phyloP scores from a whole-genome alignment of 139 green algal genomes.

The Eudorina sp. region DNA sequence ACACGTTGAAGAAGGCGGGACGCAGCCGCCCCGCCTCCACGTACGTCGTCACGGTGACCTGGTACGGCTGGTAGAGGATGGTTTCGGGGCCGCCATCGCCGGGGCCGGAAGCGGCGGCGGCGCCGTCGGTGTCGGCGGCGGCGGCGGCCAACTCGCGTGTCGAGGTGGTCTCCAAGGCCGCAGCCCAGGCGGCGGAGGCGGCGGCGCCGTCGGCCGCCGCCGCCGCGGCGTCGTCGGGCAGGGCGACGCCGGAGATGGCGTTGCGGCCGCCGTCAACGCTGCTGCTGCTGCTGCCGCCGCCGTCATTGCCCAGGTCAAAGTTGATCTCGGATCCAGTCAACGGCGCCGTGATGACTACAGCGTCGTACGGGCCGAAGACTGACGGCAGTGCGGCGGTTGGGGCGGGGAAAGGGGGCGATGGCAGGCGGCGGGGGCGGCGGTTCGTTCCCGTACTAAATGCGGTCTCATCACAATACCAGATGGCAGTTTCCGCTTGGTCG shows the following conservation, averaged over 20 bases:
- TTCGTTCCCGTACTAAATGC: too few species aligned
- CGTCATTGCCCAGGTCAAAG: constrained; percentile 31
- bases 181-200: neutral
- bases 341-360: constrained; percentile 66
- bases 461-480: too few species aligned
- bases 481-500: too few species aligned
- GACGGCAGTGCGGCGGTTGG: too few species aligned
- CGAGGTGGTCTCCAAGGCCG: too few species aligned
- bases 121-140: neutral
- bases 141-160: too few species aligned
- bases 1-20: constrained; percentile 61
- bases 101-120: neutral
- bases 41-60: constrained; percentile 66
- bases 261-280: too few species aligned
- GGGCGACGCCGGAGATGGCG: neutral
- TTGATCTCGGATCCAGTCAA: constrained; percentile 51
- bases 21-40: constrained; percentile 61
- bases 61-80: constrained; percentile 54
- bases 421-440: too few species aligned
- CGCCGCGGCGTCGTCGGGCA: neutral
- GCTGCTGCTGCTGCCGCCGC: too few species aligned
- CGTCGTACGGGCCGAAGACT: constrained; percentile 60
- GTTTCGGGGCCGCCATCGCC: neutral
- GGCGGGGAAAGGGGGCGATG: too few species aligned
- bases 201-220: neutral